These are phyloP conservation scores for Chaetomium globosum DNA, from an alignment of 2,329 filamentous ascomycete species.

Conservation along the genomic window DNA sequence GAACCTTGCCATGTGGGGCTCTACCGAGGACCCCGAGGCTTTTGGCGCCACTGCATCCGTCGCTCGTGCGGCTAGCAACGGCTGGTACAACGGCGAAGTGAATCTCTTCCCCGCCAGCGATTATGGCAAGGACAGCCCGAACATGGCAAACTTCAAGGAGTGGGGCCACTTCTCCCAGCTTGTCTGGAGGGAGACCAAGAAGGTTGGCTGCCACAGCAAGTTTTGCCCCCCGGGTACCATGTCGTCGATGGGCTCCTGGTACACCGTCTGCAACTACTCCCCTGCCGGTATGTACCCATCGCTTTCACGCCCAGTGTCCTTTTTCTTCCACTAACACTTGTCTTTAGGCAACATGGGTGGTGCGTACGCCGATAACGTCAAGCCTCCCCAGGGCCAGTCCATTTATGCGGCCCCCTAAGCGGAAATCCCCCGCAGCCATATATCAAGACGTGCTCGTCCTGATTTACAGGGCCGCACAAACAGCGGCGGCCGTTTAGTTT, in stretches of 20 bases:
- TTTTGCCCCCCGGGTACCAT: conserved; percentile 58
- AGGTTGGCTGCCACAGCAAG: conserved; percentile 64
- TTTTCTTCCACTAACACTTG: conserved; percentile 30
- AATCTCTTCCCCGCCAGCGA: conserved; percentile 54
- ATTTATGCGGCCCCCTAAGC: conserved; percentile 33
- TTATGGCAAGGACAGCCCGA: conserved; percentile 64
- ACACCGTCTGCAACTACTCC: conserved; percentile 87
- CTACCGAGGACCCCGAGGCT: conserved; percentile 45
- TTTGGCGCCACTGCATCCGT: conserved; percentile 60
- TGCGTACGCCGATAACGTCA: conserved; percentile 54
- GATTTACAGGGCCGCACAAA: conserved; percentile 14
- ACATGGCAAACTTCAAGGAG: conserved; percentile 62
- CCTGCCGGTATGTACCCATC: conserved; percentile 62
- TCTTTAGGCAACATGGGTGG: conserved; percentile 56
- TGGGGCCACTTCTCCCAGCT: conserved; percentile 80
- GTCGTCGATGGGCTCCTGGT: conserved; percentile 60
- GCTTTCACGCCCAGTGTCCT: conserved; percentile 3
- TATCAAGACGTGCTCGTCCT: conserved; percentile 5
- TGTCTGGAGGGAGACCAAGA: conserved; percentile 65
- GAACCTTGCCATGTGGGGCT: conserved; percentile 75
- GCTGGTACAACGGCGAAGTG: conserved; percentile 88
- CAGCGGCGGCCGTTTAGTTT: conserved; percentile 26
- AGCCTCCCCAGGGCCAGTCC: conserved; percentile 45
- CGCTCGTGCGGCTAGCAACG: conserved; percentile 70
- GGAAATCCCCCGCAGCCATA: neutral